Conservation (phyloP, 306 rosid species). For the Alnus glutinosa region DNA sequence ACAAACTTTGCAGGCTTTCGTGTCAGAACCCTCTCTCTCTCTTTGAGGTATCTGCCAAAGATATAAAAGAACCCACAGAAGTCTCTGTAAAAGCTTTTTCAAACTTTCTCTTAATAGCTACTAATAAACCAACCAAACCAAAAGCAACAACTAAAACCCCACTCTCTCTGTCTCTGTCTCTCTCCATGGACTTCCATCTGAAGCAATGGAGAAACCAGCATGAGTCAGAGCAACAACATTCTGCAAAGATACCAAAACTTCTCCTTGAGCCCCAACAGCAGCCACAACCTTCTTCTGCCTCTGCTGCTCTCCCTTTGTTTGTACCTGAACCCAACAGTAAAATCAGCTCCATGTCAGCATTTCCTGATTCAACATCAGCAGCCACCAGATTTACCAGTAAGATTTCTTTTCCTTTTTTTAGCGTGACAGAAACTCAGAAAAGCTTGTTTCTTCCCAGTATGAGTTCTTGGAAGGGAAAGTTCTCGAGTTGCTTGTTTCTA, state of each 20-base stretch:
- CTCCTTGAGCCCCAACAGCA: conserved; percentile 51
- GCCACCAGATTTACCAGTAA: conserved; percentile 62
- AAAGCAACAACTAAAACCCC: conserved; percentile 3
- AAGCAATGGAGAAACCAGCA: conserved; percentile 87
- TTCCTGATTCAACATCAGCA: conserved; percentile 51
- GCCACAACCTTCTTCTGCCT: conserved; percentile 35
- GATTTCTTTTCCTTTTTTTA: conserved; percentile 17
- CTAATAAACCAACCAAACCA: conserved; percentile 21
- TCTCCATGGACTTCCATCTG: conserved; percentile 79
- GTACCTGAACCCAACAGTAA: conserved; percentile 61
- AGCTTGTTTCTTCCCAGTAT: not conserved
- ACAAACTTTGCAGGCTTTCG: conserved; percentile 80
- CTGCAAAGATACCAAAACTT: conserved; percentile 84
- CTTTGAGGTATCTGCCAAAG: conserved; percentile 46
- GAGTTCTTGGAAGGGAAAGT: conserved; percentile 1
- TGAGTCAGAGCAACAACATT: conserved; percentile 82
- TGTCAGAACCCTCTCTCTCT: conserved; percentile 46
- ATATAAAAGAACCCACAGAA: conserved; percentile 46
- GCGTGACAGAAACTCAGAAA: conserved; percentile 20
- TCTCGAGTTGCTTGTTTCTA: conserved; percentile 14
- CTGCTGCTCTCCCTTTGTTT: conserved; percentile 78
- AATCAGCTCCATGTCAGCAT: conserved; percentile 54
- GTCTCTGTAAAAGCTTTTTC: conserved; percentile 35
- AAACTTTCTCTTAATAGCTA: conserved; percentile 45
- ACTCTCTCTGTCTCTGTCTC: conserved; percentile 33